Evolutionary conservation across 208 protist species (phyloP).

Genomic region (Entamoeba histolytica): DNA sequence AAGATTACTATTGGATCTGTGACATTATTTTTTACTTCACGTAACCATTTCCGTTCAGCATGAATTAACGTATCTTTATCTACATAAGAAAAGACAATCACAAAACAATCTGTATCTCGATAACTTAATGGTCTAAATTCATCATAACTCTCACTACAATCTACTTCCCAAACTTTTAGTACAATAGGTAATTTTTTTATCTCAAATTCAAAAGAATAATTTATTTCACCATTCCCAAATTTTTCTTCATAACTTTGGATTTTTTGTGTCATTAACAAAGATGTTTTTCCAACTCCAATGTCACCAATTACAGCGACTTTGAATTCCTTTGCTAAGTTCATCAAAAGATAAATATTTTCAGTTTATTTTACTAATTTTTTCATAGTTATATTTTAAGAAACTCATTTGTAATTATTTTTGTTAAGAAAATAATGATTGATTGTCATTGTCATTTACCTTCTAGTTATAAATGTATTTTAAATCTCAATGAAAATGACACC

Average conservation of each 20-base stretch:
- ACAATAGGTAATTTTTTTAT: background rate
- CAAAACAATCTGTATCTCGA: background rate
- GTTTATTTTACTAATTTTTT: background rate
- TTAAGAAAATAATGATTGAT: too few relatives aligned
- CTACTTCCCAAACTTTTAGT: background rate
- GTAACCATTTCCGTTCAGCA: background rate
- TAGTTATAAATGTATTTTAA: too few relatives aligned
- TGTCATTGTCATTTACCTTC: background rate
- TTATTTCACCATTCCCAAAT: background rate
- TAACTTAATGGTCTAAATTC: background rate
- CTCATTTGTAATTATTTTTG: too few relatives aligned
- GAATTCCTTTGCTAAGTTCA: background rate
- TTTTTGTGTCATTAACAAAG: background rate
- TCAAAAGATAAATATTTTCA: background rate
- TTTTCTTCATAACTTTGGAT: background rate
- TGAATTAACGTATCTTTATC: background rate
- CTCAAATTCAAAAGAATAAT: background rate
- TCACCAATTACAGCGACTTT: background rate
- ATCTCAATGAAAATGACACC: too few relatives aligned
- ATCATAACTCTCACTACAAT: background rate
- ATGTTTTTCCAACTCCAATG: background rate
- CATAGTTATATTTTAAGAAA: background rate
- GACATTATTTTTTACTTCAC: background rate
- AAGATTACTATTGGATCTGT: background rate
- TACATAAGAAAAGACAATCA: background rate